Conservation (phyloP, 1,284 basidiomycete species). For the Malassezia obtusa region DNA sequence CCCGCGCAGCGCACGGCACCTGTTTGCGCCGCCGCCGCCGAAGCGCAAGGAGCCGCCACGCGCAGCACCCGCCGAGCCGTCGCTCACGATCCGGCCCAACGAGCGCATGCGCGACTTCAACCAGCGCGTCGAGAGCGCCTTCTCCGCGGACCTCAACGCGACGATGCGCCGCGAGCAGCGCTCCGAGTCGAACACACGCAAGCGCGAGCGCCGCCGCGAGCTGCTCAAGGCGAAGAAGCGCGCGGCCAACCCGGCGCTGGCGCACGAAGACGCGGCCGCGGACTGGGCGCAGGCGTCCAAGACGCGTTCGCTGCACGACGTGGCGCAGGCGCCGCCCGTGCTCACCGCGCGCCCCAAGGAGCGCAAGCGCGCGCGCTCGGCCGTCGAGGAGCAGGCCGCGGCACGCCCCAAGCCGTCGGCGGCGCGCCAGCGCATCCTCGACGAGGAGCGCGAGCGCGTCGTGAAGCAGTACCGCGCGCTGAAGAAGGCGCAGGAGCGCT, state of each 20-base stretch:
- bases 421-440: slow-evolving; percentile 32
- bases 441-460: slow-evolving; percentile 30
- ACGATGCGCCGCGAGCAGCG: slow-evolving; percentile 25
- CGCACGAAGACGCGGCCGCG: slow-evolving; percentile 2
- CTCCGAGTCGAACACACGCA: slow-evolving; percentile 27
- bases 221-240: slow-evolving; percentile 13
- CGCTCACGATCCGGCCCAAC: slow-evolving; percentile 33
- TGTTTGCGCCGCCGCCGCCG: slow-evolving; percentile 21
- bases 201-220: slow-evolving; percentile 23
- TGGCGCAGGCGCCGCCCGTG: slow-evolving; percentile 33
- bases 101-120: slow-evolving; percentile 41
- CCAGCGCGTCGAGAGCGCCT: slow-evolving; percentile 33
- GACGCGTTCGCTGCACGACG: slow-evolving; percentile 25
- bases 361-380: slow-evolving; percentile 9
- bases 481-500: slow-evolving; percentile 19
- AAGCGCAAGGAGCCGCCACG: slow-evolving; percentile 16
- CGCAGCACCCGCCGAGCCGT: background rate
- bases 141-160: slow-evolving; percentile 26
- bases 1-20: slow-evolving; percentile 34
- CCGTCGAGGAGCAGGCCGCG: slow-evolving; percentile 1
- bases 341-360: slow-evolving; percentile 32
- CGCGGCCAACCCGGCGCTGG: background rate
- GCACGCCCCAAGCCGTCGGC: slow-evolving; percentile 24
- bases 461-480: slow-evolving; percentile 32
- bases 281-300: slow-evolving; percentile 4